A percentile compares a stretch with the other conserved stretches of the same genome.
Conservation (phyloP, 805 yeast species). For the Wickerhamomyces alni region DNA sequence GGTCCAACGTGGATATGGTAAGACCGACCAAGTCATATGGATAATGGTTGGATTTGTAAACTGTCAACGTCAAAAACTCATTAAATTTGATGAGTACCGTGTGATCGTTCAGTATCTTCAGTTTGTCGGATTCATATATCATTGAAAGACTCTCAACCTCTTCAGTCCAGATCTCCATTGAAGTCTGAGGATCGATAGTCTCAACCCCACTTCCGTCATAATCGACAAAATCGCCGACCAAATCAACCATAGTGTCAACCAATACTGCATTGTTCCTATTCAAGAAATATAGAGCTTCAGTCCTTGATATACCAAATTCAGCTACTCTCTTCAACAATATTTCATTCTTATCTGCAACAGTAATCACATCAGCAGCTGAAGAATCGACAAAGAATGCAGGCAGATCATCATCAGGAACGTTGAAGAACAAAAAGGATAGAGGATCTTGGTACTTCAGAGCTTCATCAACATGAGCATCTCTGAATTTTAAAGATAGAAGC, state of each 20-base stretch:
- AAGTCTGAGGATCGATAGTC: slow-evolving; percentile 5
- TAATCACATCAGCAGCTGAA: slow-evolving; percentile 43
- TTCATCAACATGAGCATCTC: slow-evolving; percentile 63
- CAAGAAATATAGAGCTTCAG: slow-evolving; percentile 50
- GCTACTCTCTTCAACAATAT: slow-evolving; percentile 48
- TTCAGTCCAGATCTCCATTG: slow-evolving; percentile 56
- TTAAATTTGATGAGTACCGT: slow-evolving; percentile 13
- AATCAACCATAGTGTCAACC: slow-evolving; percentile 40
- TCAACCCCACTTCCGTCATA: slow-evolving; percentile 11
- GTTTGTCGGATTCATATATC: slow-evolving; percentile 38
- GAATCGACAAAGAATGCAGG: slow-evolving; percentile 56
- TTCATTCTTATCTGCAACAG: slow-evolving; percentile 44
- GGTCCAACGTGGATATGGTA: slow-evolving; percentile 38
- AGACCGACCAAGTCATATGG: slow-evolving; percentile 71
- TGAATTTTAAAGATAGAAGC: slow-evolving; percentile 56
- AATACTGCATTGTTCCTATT: slow-evolving; percentile 39
- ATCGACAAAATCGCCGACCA: slow-evolving; percentile 35
- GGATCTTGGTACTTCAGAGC: slow-evolving; percentile 54
- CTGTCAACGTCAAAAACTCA: slow-evolving; percentile 27
- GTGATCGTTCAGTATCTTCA: slow-evolving; percentile 23
- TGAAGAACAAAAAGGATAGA: slow-evolving; percentile 55
- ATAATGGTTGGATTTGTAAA: slow-evolving; percentile 46
- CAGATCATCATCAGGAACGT: slow-evolving; percentile 91
- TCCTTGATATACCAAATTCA: slow-evolving; percentile 66
- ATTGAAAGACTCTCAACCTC: slow-evolving; percentile 65